Evolutionary conservation across 2,329 filamentous ascomycete species (phyloP).

Genomic region (Sphaceloma murrayae): DNA sequence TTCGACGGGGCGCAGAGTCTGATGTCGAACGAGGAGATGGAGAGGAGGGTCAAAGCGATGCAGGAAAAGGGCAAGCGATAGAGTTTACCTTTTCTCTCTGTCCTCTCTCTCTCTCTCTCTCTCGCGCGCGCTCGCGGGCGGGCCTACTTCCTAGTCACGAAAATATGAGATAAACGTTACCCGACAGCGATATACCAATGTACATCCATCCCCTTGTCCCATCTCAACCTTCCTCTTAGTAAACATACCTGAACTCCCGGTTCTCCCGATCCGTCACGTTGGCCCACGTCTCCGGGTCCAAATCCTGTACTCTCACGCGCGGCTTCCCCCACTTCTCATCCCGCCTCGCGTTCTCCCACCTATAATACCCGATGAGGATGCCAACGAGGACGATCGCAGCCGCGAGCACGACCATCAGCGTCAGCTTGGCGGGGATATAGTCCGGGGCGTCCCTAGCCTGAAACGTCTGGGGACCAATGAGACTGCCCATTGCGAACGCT

Average conservation of each 20-base stretch:
- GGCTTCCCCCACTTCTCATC: conserved; percentile 16
- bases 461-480: conserved; percentile 31
- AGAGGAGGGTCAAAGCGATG: too few relatives aligned
- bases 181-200: not conserved
- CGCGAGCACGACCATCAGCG: conserved; percentile 21
- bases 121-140: too few relatives aligned
- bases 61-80: too few relatives aligned
- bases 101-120: too few relatives aligned
- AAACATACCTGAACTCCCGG: conserved; percentile 9
- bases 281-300: conserved; percentile 6
- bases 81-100: too few relatives aligned
- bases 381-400: conserved; percentile 29
- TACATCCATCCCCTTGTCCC: too few relatives aligned
- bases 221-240: not conserved
- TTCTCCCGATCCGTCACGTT: conserved; percentile 13
- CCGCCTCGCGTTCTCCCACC: conserved; percentile 30
- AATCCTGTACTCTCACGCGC: not conserved
- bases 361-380: conserved; percentile 40
- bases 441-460: conserved; percentile 27
- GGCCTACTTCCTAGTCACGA: too few relatives aligned
- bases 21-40: too few relatives aligned
- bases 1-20: too few relatives aligned
- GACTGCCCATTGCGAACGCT: conserved; percentile 25
- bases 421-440: conserved; percentile 33
- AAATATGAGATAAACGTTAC: not conserved